Base-by-base conservation (phyloP, 139 green algal genomes). In the Nannochloris sp. region DNA sequence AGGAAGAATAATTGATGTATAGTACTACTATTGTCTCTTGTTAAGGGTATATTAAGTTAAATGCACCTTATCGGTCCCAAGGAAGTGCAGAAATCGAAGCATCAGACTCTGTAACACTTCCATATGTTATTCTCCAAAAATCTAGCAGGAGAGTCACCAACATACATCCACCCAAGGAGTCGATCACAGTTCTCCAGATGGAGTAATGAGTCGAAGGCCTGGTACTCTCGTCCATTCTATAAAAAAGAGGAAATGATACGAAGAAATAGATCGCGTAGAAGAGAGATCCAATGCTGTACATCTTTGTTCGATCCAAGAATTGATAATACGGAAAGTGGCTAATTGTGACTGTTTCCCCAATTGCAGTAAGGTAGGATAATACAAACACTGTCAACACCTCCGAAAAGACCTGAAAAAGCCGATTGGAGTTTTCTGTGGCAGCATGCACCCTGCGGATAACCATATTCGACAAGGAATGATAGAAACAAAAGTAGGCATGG, bases 181-280 rank as follows among this genome's bases (percentile, higher is more conserved):
- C 79, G n/a, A 84, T 46, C 18, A 65, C 80, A 7, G 25, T 62
- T 16, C 71, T 55, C 58, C 74, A 83, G n/a, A 75, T 23, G 6
- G 67, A 65, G 53, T 54, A 73, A 31, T 56, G 19, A 15, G 18
- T 23, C n/a, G 34, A 59, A 46, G 60, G 49, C 37, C 27, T 46
- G 50, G 50, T 27, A 18, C 63, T 57, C 66, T 96, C 87, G 34
- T 96, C 89, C 40, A 95, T 85, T 2, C 73, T 63, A 66, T 84
- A 92, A 72, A 92, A 97, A 72, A 92, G 80, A 15, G 90, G 90
- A 73, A 96, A 97, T 44, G 74, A 88, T 25, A 96, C 90, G 50
- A 96, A 95, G 69, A 99, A 99, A 79, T 99, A 99, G 71, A 99
- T 97, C 27, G 90, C 94, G 65, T 99, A 99, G 68, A 98, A 99